Evolutionary conservation across 1,284 basidiomycete species (phyloP).

Genomic region (Ceraceosorus guamensis): DNA sequence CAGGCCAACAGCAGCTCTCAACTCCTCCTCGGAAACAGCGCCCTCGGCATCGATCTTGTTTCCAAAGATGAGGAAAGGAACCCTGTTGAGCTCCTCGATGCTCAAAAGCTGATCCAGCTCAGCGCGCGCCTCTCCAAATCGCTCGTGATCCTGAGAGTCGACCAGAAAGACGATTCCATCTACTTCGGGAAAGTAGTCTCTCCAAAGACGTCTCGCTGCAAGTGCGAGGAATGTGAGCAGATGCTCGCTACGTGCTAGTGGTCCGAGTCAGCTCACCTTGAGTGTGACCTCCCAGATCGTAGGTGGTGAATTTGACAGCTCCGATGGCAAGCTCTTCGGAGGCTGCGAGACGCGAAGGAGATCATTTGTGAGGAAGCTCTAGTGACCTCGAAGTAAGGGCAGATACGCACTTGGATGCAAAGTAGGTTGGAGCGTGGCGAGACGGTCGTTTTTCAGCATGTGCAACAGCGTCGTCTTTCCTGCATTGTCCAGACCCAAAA

Average conservation of each 20-base stretch:
- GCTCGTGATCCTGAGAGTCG: slow-evolving; percentile 91
- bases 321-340: slow-evolving; percentile 99
- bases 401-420: slow-evolving; percentile 84
- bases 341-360: slow-evolving; percentile 55
- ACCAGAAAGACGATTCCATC: slow-evolving; percentile 98
- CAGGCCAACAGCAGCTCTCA: slow-evolving; percentile 87
- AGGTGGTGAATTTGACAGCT: slow-evolving; percentile 97
- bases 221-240: too few species aligned
- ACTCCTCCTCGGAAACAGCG: slow-evolving; percentile 94
- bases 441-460: slow-evolving; percentile 99
- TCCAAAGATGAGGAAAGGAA: slow-evolving; percentile 95
- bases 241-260: too few species aligned
- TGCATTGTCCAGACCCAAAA: slow-evolving; percentile 93
- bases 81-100: slow-evolving; percentile 74
- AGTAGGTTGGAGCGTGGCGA: slow-evolving; percentile 95
- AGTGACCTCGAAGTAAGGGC: neutral
- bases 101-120: slow-evolving; percentile 90
- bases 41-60: slow-evolving; percentile 99
- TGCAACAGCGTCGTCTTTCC: slow-evolving; percentile 98
- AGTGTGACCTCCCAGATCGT: slow-evolving; percentile 94
- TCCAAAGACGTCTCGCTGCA: slow-evolving; percentile 91
- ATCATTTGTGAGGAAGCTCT: neutral
- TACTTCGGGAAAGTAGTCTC: slow-evolving; percentile 99
- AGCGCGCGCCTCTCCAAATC: slow-evolving; percentile 89
- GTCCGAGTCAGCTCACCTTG: slow-evolving; percentile 60